Evolutionary conservation across 345 rosid genomes (phyloP).

Genomic region (Barbarea vulgaris): DNA sequence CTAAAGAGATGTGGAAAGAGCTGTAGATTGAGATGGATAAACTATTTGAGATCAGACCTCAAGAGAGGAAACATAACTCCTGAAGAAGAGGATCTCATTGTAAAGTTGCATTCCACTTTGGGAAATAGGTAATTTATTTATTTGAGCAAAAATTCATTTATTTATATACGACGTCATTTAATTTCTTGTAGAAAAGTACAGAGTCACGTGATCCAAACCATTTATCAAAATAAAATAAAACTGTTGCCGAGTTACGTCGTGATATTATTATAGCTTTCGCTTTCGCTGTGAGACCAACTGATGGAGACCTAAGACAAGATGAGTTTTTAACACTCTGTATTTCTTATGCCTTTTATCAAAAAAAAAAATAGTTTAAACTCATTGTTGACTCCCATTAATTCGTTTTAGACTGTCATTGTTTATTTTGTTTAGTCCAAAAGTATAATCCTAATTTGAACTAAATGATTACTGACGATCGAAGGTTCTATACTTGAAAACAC

Average conservation of each 20-base stretch:
- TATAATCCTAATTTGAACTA: not conserved
- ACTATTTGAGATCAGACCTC: constrained; percentile 56
- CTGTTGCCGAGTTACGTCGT: not conserved
- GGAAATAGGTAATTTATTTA: constrained; percentile 46
- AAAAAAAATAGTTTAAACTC: too few relatives aligned
- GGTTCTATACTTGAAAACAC: not conserved
- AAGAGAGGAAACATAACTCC: constrained; percentile 56
- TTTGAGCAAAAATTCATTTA: not conserved
- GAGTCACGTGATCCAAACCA: constrained; percentile 7
- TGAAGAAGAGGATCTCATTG: constrained; percentile 58
- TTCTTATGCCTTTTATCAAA: too few relatives aligned
- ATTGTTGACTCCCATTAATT: too few relatives aligned
- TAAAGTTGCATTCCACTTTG: constrained; percentile 50
- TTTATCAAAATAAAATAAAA: not conserved
- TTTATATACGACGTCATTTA: not conserved
- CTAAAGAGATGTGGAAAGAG: constrained; percentile 59
- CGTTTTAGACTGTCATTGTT: too few relatives aligned
- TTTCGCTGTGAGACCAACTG: too few relatives aligned
- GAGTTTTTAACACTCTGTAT: not conserved
- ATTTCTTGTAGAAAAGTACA: not conserved
- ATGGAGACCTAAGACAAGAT: not conserved
- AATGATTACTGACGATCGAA: not conserved
- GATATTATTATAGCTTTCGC: not conserved
- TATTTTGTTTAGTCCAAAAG: not conserved
- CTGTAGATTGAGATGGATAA: constrained; percentile 60